These are phyloP conservation scores for Solidago caesia DNA, from an alignment of 129 eudicot species.

Conservation along the genomic window DNA sequence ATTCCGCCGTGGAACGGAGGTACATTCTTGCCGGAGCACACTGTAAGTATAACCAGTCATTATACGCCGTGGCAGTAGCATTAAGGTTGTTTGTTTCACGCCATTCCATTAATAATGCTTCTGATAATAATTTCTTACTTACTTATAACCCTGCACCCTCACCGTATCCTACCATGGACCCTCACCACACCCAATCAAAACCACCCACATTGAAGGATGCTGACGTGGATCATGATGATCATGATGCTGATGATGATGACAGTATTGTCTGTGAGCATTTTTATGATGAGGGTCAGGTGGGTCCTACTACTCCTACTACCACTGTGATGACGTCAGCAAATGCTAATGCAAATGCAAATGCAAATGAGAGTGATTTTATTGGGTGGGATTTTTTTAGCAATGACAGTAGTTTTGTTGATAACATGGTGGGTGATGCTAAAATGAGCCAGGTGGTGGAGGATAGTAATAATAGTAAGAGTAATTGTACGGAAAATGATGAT, in stretches of 20 bases:
- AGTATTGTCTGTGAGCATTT: slow-evolving; percentile 47
- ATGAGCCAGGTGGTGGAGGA: slow-evolving; percentile 20
- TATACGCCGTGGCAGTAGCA: slow-evolving; percentile 55
- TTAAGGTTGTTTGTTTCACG: slow-evolving; percentile 46
- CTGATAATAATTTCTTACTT: slow-evolving; percentile 27
- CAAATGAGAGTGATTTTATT: slow-evolving; percentile 19
- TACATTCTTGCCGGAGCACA: slow-evolving; percentile 46
- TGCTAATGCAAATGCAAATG: no score
- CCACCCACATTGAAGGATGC: neutral
- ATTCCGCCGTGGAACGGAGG: slow-evolving; percentile 43
- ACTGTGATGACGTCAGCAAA: slow-evolving; percentile 24
- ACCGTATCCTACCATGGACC: slow-evolving; percentile 8
- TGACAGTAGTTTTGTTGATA: slow-evolving; percentile 13
- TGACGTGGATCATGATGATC: slow-evolving; percentile 13
- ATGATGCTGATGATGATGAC: slow-evolving; percentile 13
- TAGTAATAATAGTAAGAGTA: neutral
- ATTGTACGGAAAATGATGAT: neutral
- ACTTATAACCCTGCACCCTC: slow-evolving; percentile 31
- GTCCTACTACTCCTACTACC: slow-evolving; percentile 11
- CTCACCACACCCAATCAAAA: slow-evolving; percentile 12
- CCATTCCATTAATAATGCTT: slow-evolving; percentile 32
- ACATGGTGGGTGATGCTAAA: slow-evolving; percentile 16
- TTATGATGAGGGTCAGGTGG: slow-evolving; percentile 36
- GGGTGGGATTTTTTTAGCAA: slow-evolving; percentile 56
- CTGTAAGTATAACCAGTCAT: slow-evolving; percentile 43